Base-by-base conservation (phyloP, 2,329 filamentous ascomycete genomes). In the Ambrosiella xylebori region DNA sequence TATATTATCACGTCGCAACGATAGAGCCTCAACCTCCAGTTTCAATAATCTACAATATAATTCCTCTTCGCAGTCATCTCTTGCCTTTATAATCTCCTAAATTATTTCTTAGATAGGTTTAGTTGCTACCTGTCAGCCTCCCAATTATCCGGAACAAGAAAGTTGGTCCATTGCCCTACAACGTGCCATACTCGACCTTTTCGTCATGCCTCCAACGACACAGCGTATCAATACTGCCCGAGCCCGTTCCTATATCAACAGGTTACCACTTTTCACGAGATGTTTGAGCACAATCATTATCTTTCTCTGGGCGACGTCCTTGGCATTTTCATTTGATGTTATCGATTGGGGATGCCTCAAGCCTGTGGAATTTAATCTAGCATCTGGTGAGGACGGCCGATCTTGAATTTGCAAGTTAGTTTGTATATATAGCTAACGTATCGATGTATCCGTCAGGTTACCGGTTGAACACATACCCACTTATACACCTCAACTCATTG, bases 251-350 rank as follows among this genome's bases (percentile, higher is more conserved):
- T 96, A 95, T 68, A 66, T 95, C 63, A 75, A 87, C 61, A 84
- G 89, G 54, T 76, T 97, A n/a, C 91, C 93, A 40, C 75, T 97
- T 1, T 89, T 93, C 68, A 96, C 93, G 35, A 81, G 90, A 55
- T 61, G 59, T 45, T 49, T 50, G 3, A 59, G 40, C 12, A 69
- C 78, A 15, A 77, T 89, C 12, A 68, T 89, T 17, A 65, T 82
- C 3, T 70, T 83, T 50, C 86, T 95, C 59, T 94, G 85, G 81
- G 65, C 88, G 40, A 73, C 84, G 6, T 77, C 83, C 50, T 68
- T 90, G 44, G 84, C 86, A 64, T 76, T 80, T 13, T 72, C 83
- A 7, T 90, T 84, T 81, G 78, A 85, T 68, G 68, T 95, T 57
- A 74, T 78, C 65, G 74, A 84, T 72, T 94, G 86, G 86, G 88